phyloP scores from a whole-genome alignment of 768 basidiomycete genomes.

The Leccinum aurantiacum region DNA sequence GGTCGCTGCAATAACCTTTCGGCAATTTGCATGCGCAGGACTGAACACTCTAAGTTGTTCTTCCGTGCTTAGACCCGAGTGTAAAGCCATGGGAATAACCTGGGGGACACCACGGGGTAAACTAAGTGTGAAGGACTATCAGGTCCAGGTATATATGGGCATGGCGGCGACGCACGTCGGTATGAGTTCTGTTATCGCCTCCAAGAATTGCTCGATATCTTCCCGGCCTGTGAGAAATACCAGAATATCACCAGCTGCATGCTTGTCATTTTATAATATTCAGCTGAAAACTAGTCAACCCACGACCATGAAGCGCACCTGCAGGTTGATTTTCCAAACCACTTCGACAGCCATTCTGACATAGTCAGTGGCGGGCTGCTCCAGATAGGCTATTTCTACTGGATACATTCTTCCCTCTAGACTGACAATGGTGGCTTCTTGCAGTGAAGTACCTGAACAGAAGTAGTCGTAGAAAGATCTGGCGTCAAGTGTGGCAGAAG shows the following conservation, averaged over 20 bases:
- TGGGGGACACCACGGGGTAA: constrained; percentile 54
- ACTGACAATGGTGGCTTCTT: constrained; percentile 82
- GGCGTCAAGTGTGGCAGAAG: constrained; percentile 96
- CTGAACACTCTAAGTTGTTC: constrained; percentile 89
- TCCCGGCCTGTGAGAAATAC: constrained; percentile 95
- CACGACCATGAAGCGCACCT: constrained; percentile 46
- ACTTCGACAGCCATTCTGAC: constrained; percentile 79
- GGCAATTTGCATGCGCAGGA: constrained; percentile 64
- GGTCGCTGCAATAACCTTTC: constrained; percentile 91
- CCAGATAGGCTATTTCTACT: constrained; percentile 87
- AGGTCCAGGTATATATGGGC: background rate
- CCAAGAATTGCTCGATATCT: constrained; percentile 89
- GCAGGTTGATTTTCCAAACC: constrained; percentile 76
- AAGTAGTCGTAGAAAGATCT: constrained; percentile 89
- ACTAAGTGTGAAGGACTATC: constrained; percentile 30
- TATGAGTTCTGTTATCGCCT: constrained; percentile 75
- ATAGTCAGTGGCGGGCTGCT: constrained; percentile 78
- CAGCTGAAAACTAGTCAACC: background rate
- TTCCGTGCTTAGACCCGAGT: constrained; percentile 84
- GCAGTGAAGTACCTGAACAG: constrained; percentile 54
- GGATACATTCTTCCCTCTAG: constrained; percentile 95
- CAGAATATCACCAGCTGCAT: constrained; percentile 84
- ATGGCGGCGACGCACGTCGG: constrained; percentile 50
- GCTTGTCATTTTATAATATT: constrained; percentile 40
- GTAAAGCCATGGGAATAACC: constrained; percentile 71